A percentile compares a stretch with the other conserved stretches of the same genome.
phyloP scores from a whole-genome alignment of 768 basidiomycete species.

The Pleurotus citrinopileatus region DNA sequence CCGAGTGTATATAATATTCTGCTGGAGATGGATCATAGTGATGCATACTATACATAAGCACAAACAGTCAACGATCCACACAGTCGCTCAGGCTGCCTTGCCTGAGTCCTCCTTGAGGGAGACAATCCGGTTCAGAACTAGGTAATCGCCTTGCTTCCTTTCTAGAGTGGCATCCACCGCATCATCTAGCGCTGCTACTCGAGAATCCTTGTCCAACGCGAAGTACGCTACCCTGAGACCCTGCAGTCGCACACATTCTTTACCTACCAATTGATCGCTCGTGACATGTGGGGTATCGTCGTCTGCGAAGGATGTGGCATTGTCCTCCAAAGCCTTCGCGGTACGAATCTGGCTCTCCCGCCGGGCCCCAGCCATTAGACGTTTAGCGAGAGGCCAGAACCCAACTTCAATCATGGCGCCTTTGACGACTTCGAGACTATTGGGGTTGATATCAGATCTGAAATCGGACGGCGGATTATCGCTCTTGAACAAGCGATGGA shows the following conservation, averaged over 20 bases:
- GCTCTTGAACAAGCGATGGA: conserved; percentile 92
- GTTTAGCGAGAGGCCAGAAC: conserved; percentile 81
- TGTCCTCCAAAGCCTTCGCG: conserved; percentile 52
- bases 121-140: conserved; percentile 91
- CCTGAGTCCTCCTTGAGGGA: conserved; percentile 93
- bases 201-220: conserved; percentile 84
- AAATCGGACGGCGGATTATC: conserved; percentile 87
- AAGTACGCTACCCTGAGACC: conserved; percentile 96
- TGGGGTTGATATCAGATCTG: conserved; percentile 75
- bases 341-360: conserved; percentile 63
- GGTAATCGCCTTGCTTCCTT: conserved; percentile 65
- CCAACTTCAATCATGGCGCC: conserved; percentile 87
- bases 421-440: conserved; percentile 77
- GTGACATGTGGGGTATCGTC: conserved; percentile 71
- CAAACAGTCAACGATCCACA: neutral
- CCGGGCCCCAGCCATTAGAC: conserved; percentile 59
- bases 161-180: conserved; percentile 36
- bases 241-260: conserved; percentile 95
- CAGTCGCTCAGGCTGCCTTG: conserved; percentile 40
- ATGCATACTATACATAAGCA: neutral
- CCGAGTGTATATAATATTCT: too few species aligned
- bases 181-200: conserved; percentile 62
- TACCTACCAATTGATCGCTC: conserved; percentile 78
- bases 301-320: conserved; percentile 26
- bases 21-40: too few species aligned